Evolutionary conservation across 495 filamentous ascomycete species (phyloP).

Genomic region (Bathelium albidoporum): DNA sequence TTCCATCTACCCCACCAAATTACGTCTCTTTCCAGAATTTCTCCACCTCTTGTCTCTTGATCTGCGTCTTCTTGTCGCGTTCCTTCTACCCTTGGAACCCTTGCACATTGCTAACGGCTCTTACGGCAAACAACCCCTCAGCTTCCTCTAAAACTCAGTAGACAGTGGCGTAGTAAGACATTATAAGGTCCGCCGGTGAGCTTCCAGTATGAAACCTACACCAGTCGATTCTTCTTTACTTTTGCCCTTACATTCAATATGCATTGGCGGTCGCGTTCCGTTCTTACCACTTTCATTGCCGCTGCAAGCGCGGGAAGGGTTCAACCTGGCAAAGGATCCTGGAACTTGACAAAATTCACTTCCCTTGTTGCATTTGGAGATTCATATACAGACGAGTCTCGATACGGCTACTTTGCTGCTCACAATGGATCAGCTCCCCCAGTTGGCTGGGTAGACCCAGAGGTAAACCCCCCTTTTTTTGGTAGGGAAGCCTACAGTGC

Average conservation of each 20-base stretch:
- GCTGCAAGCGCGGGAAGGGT: background rate
- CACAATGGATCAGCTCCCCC: slow-evolving; percentile 52
- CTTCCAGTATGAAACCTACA: background rate
- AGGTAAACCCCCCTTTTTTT: slow-evolving; percentile 20
- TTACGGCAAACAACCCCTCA: background rate
- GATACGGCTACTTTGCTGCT: slow-evolving; percentile 48
- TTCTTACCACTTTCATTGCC: background rate
- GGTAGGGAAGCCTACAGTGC: background rate
- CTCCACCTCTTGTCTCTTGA: background rate
- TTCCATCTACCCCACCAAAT: background rate
- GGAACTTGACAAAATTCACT: slow-evolving; percentile 37
- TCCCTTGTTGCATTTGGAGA: slow-evolving; percentile 55
- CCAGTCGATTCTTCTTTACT: background rate
- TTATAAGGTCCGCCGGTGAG: background rate
- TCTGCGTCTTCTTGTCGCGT: background rate
- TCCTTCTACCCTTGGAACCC: background rate
- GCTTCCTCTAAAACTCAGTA: background rate
- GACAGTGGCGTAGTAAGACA: background rate
- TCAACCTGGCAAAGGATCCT: slow-evolving; percentile 7
- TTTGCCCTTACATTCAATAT: background rate
- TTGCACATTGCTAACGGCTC: background rate
- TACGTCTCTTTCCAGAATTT: background rate
- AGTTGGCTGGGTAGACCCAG: slow-evolving; percentile 41
- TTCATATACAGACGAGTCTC: slow-evolving; percentile 64
- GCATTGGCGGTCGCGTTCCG: background rate